Base-by-base conservation (phyloP, 106 monocot genomes). In the Gastrodia elata region DNA sequence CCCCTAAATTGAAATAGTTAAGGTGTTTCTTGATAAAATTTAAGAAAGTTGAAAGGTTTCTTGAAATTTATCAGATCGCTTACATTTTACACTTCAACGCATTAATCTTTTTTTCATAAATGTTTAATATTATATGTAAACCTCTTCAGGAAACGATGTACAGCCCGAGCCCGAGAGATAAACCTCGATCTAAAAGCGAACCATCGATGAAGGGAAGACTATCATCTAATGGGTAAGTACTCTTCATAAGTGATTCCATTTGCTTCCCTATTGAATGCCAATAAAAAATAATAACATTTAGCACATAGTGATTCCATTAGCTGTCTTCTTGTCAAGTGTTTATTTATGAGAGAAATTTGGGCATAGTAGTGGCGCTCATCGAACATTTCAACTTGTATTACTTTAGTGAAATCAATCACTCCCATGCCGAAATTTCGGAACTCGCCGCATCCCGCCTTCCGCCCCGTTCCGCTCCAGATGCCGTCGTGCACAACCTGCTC, bases 131-230 rank as follows among this genome's bases (percentile, higher is more conserved):
- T 6, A 11, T 39, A 25, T 7, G 26, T 69, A 11, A n/a, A 69
- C 10, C 2, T 69, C n/a, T 3, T 69, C 83, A 93, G 89, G 89
- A 88, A 22, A 80, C 35, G 52, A 57, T 32, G 8, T 49, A 79
- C 41, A 85, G 78, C 75, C 74, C 77, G 4, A 85, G 78, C 75
- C 74, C 77, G 4, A 84, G 75, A 65, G 87, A 83, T 8, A 76
- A 65, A 52, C 44, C 32, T 25, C 43, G 48, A 65, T 39, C 71
- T n/a, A 85, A 77, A 71, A 83, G 73, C 73, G 83, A 85, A 10
- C 36, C 81, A 20, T 2, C 44, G 9, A 26, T 68, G 44, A 89
- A 83, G 73, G 73, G 78, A 27, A 94, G 81, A 75, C 73, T 59
- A 2, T 43, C 56, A 20, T 42, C 71, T 10, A 78, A 83, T 43